These are phyloP conservation scores for Phytophthora cajani DNA, from an alignment of 352 stramenopile genomes.

Conservation along the genomic window DNA sequence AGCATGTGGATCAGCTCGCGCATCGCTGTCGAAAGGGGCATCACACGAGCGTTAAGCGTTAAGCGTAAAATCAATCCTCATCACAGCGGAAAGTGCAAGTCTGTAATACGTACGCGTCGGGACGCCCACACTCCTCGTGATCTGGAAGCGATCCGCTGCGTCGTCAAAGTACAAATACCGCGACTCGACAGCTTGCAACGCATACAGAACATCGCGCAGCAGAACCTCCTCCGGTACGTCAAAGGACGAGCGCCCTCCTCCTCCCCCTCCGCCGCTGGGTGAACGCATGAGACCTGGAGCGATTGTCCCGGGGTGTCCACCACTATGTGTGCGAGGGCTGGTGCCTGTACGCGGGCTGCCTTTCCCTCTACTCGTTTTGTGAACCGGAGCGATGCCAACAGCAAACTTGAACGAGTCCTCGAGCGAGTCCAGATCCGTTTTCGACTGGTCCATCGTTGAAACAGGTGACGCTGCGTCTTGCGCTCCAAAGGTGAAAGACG, in stretches of 20 bases:
- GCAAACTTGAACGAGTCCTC: constrained; percentile 85
- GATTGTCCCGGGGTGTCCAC: constrained; percentile 5
- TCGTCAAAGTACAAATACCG: constrained; percentile 88
- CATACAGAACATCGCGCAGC: constrained; percentile 92
- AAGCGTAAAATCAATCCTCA: constrained; percentile 2
- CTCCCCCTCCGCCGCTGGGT: constrained; percentile 2
- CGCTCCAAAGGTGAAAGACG: constrained; percentile 19
- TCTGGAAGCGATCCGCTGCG: constrained; percentile 79
- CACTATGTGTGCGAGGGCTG: constrained; percentile 12
- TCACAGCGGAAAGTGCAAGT: neutral
- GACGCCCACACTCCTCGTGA: constrained; percentile 76
- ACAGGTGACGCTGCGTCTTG: neutral
- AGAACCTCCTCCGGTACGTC: constrained; percentile 89
- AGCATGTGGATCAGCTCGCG: constrained; percentile 83
- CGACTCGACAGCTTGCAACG: constrained; percentile 94
- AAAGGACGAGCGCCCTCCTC: constrained; percentile 45
- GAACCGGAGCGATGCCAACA: constrained; percentile 62
- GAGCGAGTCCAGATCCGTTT: constrained; percentile 58
- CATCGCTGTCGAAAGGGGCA: constrained; percentile 58
- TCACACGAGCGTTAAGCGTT: constrained; percentile 7
- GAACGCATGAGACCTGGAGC: constrained; percentile 2
- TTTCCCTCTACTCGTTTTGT: constrained; percentile 40
- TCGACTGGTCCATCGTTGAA: constrained; percentile 15
- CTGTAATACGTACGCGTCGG: constrained; percentile 69
- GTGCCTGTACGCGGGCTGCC: constrained; percentile 15